Evolutionary conservation across 768 basidiomycete genomes (phyloP).

Genomic region (Amanita thiersii): DNA sequence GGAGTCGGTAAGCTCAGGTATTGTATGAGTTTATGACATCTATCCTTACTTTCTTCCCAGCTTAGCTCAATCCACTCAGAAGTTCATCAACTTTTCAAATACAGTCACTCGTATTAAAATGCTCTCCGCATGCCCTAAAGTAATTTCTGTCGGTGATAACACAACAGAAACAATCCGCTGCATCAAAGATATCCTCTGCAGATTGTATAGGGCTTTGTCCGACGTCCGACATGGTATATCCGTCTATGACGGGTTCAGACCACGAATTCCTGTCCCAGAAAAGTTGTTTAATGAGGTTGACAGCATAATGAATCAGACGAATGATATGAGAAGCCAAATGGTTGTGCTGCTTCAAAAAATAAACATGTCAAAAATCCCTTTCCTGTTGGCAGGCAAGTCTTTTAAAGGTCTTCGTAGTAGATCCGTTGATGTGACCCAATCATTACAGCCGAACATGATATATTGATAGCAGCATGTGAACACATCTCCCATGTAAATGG

Average conservation of each 20-base stretch:
- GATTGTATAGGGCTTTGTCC: constrained; percentile 24
- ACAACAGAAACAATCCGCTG: constrained; percentile 14
- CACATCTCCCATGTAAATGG: constrained; percentile 14
- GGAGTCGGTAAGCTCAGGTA: constrained; percentile 48
- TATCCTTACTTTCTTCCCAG: constrained; percentile 15
- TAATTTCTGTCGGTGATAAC: constrained; percentile 17
- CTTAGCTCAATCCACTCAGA: constrained; percentile 18
- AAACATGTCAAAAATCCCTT: constrained; percentile 18
- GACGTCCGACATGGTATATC: constrained; percentile 27
- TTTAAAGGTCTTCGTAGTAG: background rate
- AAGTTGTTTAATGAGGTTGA: constrained; percentile 14
- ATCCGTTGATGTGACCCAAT: background rate
- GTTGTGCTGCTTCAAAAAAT: constrained; percentile 13
- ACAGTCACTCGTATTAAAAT: constrained; percentile 22
- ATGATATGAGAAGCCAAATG: constrained; percentile 18
- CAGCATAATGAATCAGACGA: constrained; percentile 16
- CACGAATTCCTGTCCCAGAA: constrained; percentile 1
- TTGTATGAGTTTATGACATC: background rate
- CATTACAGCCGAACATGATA: constrained; percentile 26
- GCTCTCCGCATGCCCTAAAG: constrained; percentile 13
- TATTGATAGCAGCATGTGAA: constrained; percentile 19
- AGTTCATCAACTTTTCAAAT: constrained; percentile 17
- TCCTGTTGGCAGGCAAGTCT: constrained; percentile 30
- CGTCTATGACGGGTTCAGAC: constrained; percentile 18
- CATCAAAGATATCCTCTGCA: constrained; percentile 21